These are phyloP conservation scores for Mercurialis annua DNA, from an alignment of 345 rosid species.

Conservation along the genomic window DNA sequence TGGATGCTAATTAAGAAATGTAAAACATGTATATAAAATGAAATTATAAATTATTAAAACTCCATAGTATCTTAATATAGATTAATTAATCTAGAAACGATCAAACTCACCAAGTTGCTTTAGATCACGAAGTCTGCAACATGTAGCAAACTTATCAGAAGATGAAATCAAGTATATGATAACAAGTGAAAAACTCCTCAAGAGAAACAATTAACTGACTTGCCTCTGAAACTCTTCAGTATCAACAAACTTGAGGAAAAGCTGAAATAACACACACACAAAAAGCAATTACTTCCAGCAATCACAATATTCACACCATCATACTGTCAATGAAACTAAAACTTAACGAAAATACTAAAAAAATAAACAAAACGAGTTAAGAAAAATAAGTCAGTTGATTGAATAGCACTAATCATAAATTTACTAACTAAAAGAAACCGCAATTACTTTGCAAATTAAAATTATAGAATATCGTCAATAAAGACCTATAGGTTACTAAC, in stretches of 20 bases:
- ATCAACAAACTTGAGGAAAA: constrained; percentile 30
- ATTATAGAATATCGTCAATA: too few relatives aligned
- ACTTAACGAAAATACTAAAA: too few relatives aligned
- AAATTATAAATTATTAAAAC: background rate
- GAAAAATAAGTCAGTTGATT: too few relatives aligned
- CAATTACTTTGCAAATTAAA: too few relatives aligned
- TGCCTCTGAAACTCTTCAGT: constrained; percentile 38
- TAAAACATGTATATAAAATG: background rate
- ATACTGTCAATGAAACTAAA: too few relatives aligned
- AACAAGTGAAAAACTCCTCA: background rate
- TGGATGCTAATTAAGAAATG: background rate
- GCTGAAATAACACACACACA: constrained; percentile 21
- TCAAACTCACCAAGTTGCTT: constrained; percentile 32
- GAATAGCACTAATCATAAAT: too few relatives aligned
- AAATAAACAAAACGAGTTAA: too few relatives aligned
- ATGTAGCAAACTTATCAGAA: constrained; percentile 7
- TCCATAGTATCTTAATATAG: too few relatives aligned
- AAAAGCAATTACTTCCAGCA: background rate
- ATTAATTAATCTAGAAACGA: constrained; percentile 6
- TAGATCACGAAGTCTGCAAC: constrained; percentile 31
- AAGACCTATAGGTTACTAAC: too few relatives aligned
- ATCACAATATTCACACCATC: too few relatives aligned
- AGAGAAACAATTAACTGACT: background rate
- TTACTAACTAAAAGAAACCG: too few relatives aligned
- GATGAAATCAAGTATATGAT: background rate